phyloP scores from a whole-genome alignment of 805 yeast species.

The Alloascoidea hylecoeti region DNA sequence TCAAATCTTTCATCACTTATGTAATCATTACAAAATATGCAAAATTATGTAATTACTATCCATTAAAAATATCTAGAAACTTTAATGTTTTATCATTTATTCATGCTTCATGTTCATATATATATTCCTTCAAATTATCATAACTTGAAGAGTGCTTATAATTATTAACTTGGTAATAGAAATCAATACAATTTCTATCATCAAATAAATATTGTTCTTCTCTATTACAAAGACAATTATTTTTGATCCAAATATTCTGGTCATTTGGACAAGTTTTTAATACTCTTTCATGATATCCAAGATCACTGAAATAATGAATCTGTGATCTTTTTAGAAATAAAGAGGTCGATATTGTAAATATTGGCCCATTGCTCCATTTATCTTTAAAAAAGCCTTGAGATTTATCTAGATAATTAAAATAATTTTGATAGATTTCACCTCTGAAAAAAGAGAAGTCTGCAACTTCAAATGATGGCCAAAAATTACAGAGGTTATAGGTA shows the following conservation, averaged over 20 bases:
- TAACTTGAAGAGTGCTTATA: too few relatives aligned
- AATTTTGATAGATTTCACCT: conserved; percentile 49
- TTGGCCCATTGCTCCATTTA: conserved; percentile 94
- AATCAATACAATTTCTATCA: background rate
- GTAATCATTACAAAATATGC: too few relatives aligned
- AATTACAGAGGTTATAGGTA: conserved; percentile 71
- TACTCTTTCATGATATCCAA: conserved; percentile 77
- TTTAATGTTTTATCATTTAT: too few relatives aligned
- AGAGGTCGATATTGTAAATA: conserved; percentile 79
- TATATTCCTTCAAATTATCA: too few relatives aligned
- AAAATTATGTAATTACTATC: too few relatives aligned
- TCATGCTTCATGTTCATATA: too few relatives aligned
- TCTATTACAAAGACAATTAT: background rate
- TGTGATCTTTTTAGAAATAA: conserved; percentile 57
- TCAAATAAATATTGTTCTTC: background rate
- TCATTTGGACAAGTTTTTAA: conserved; percentile 17
- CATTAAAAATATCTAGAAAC: too few relatives aligned
- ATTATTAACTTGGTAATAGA: background rate
- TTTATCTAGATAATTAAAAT: conserved; percentile 61
- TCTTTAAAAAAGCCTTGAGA: conserved; percentile 81
- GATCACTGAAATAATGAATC: conserved; percentile 71
- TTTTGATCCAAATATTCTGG: background rate
- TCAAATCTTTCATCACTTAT: too few relatives aligned
- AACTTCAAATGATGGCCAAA: conserved; percentile 85
- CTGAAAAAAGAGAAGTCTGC: conserved; percentile 68